Percentiles rank a stretch among this genome's conserved stretches.
Conservation (phyloP, 345 rosid genomes). For the Excoecaria cochinchinensis region DNA sequence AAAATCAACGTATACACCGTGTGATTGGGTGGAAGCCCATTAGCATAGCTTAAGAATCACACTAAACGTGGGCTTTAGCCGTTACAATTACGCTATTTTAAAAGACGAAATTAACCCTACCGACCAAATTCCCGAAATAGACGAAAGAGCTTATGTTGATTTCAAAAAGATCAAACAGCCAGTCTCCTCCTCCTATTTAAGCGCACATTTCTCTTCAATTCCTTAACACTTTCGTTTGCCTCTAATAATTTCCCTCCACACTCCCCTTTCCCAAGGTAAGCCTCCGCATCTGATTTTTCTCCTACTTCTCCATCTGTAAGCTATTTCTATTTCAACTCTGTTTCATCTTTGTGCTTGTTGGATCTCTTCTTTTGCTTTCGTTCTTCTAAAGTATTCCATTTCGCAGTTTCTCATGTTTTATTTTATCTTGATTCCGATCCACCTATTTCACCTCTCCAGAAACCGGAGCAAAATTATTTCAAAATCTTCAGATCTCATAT, state of each 20-base stretch:
- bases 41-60: too few relatives aligned
- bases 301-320: too few relatives aligned
- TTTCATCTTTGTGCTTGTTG: neutral
- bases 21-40: too few relatives aligned
- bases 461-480: too few relatives aligned
- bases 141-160: neutral
- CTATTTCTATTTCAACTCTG: too few relatives aligned
- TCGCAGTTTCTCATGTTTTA: neutral
- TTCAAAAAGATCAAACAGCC: neutral
- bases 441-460: neutral
- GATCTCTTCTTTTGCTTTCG: neutral
- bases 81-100: conserved; percentile 3
- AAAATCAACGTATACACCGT: too few relatives aligned
- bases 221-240: neutral
- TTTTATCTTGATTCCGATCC: neutral
- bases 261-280: neutral
- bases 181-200: neutral
- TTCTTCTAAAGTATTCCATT: neutral
- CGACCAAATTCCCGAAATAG: neutral
- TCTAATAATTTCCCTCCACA: neutral
- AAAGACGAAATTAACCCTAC: neutral
- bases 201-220: neutral
- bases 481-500: neutral
- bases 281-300: neutral
- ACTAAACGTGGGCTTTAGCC: neutral